Evolutionary conservation across 108 stramenopile genomes (phyloP).

Genomic region (Schizochytrium sp.): DNA sequence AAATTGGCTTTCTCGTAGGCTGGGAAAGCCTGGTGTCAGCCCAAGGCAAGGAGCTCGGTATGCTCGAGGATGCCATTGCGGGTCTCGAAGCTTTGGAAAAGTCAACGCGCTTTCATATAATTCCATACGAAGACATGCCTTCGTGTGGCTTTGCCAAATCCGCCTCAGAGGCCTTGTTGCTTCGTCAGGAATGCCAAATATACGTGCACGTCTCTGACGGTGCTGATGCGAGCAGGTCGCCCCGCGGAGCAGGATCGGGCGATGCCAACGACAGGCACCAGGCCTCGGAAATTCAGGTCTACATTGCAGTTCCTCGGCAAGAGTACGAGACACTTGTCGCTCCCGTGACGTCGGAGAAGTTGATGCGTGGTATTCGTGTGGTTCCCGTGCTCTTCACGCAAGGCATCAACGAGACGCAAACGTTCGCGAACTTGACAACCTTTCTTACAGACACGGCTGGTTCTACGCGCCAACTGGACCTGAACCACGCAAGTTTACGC

Average conservation of each 20-base stretch:
- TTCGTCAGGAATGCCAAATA: not conserved
- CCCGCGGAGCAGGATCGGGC: not conserved
- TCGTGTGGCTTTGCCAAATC: not conserved
- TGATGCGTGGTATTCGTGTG: not conserved
- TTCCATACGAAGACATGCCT: not conserved
- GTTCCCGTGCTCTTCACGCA: constrained; percentile 34
- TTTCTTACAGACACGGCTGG: not conserved
- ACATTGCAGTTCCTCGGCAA: not conserved
- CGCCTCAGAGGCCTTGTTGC: not conserved
- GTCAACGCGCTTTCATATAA: not conserved
- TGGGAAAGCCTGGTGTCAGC: constrained; percentile 19
- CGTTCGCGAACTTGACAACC: constrained; percentile 25
- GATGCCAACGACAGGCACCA: not conserved
- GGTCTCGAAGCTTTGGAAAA: not conserved
- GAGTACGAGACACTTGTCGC: not conserved
- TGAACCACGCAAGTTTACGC: not conserved
- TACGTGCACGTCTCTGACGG: not conserved
- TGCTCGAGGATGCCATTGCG: constrained; percentile 16
- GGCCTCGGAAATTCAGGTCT: not conserved
- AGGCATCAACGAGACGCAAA: constrained; percentile 38
- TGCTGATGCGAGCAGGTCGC: not conserved
- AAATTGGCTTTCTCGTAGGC: not conserved
- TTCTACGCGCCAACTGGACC: not conserved
- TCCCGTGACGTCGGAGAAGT: not conserved
- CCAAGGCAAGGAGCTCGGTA: constrained; percentile 21